Percentiles rank a stretch among this genome's conserved stretches.
Evolutionary conservation across 2,329 filamentous ascomycete genomes (phyloP).

Genomic region (Penicillium sp.): DNA sequence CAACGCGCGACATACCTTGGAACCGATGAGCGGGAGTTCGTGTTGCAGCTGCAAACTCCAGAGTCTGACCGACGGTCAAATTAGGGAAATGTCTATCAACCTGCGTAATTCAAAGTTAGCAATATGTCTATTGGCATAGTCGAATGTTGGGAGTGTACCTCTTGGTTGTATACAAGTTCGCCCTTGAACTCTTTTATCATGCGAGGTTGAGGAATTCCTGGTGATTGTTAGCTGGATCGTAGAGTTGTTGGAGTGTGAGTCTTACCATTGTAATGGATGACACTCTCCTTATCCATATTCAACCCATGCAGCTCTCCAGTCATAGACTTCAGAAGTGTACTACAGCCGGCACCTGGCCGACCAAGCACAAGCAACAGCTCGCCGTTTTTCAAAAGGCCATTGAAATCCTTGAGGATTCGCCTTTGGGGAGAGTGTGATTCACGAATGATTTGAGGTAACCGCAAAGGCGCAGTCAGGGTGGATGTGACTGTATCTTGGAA

Average conservation of each 20-base stretch:
- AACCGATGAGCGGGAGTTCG: conserved; percentile 42
- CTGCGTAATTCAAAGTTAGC: conserved; percentile 53
- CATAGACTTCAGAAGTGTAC: conserved; percentile 78
- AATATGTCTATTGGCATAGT: not conserved
- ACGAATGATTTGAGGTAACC: conserved; percentile 17
- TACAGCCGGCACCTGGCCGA: conserved; percentile 55
- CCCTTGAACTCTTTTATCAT: conserved; percentile 40
- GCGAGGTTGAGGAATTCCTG: conserved; percentile 24
- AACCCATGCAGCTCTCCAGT: conserved; percentile 78
- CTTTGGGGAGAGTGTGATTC: conserved; percentile 15
- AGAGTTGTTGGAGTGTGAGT: not conserved
- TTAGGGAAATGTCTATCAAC: conserved; percentile 71
- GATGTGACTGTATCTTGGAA: conserved; percentile 24
- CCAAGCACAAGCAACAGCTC: conserved; percentile 54
- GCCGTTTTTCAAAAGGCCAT: conserved; percentile 55
- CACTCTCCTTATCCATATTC: conserved; percentile 63
- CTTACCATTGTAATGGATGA: conserved; percentile 75
- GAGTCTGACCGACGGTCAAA: conserved; percentile 66
- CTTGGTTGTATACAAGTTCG: conserved; percentile 44
- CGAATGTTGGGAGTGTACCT: conserved; percentile 32
- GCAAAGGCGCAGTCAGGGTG: conserved; percentile 19
- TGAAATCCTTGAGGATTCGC: conserved; percentile 59
- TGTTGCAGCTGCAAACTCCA: conserved; percentile 72
- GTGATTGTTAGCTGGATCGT: not conserved
- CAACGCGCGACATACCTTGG: conserved; percentile 30